Conservation (phyloP, 306 rosid species). For the Mimosa bimucronata region DNA sequence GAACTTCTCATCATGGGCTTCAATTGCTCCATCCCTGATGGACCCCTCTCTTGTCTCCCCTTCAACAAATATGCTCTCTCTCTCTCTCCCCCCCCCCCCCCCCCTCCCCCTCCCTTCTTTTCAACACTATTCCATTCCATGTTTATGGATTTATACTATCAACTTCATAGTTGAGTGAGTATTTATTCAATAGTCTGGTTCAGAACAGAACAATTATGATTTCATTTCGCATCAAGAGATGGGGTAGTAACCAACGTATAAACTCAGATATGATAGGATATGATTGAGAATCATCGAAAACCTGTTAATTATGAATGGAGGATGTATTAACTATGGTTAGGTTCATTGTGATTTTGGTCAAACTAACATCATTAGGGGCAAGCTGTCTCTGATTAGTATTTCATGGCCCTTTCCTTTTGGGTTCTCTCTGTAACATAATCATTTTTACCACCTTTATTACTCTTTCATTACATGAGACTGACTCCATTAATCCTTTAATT, state of each 20-base stretch:
- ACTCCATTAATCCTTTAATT: background rate
- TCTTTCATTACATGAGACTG: background rate
- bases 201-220: background rate
- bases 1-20: conserved; percentile 34
- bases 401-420: background rate
- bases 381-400: conserved; percentile 42
- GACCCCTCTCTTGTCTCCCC: background rate
- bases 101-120: background rate
- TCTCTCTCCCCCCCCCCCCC: background rate
- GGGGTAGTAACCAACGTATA: background rate
- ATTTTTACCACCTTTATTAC: background rate
- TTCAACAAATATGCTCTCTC: background rate
- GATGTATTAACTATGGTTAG: conserved; percentile 10
- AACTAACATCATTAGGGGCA: conserved; percentile 37
- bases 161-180: background rate
- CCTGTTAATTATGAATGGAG: background rate
- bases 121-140: background rate
- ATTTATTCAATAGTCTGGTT: background rate
- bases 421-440: background rate
- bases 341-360: conserved; percentile 40
- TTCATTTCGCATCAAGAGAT: background rate
- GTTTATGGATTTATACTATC: background rate
- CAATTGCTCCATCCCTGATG: conserved; percentile 27
- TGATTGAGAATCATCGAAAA: conserved; percentile 23
- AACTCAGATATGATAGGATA: conserved; percentile 22